These are phyloP conservation scores for Eucalyptus cloeziana DNA, from an alignment of 345 rosid species.

Conservation along the genomic window DNA sequence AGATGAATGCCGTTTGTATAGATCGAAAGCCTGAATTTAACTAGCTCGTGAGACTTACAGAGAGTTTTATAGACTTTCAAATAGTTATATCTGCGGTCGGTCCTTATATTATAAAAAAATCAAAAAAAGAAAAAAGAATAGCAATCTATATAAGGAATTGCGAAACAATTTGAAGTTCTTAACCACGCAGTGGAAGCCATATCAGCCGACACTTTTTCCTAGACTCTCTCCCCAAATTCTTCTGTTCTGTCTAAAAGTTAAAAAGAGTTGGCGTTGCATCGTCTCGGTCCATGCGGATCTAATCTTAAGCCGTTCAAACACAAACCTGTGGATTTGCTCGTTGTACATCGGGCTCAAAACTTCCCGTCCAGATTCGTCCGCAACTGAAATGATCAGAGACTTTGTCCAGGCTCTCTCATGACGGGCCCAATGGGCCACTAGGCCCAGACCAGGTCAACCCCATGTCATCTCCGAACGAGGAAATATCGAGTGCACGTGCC, in stretches of 20 bases:
- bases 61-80: neutral
- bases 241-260: neutral
- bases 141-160: neutral
- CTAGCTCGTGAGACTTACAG: rapidly evolving
- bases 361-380: neutral
- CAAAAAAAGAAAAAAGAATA: neutral
- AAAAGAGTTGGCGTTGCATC: neutral
- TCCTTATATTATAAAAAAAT: neutral
- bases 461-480: neutral
- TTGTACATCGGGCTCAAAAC: neutral
- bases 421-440: neutral
- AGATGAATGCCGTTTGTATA: rapidly evolving
- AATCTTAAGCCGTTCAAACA: neutral
- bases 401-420: neutral
- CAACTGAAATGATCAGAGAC: neutral
- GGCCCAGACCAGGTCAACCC: neutral
- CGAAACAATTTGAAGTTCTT: neutral
- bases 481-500: too few species aligned
- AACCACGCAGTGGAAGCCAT: neutral
- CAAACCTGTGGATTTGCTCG: neutral
- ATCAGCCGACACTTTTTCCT: neutral
- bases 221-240: neutral
- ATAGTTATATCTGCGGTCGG: rapidly evolving
- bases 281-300: neutral
- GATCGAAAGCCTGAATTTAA: neutral